Base-by-base conservation (phyloP, 2,329 filamentous ascomycete species). In the Microascus cirrosus region DNA sequence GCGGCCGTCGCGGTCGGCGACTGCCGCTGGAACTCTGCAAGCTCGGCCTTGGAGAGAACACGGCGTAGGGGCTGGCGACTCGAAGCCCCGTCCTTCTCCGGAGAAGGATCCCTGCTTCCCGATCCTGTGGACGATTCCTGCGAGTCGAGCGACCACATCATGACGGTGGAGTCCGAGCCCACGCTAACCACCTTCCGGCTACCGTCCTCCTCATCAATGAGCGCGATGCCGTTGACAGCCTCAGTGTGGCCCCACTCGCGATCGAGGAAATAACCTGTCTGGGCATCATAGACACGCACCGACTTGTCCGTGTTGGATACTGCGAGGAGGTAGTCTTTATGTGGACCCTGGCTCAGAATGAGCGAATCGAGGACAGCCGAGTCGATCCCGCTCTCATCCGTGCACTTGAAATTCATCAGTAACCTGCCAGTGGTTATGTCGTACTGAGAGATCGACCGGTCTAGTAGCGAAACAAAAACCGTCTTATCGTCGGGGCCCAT, bases 181-280 rank as follows among this genome's bases (percentile, higher is more conserved):
- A 88, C 87, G 62, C 86, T 92, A 56, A 93, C 81, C 50, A 90
- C 73, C 60, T 78, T 80, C 56, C 80, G 79, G 28, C 74, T 72
- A 18, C 77, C 74, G 18, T 82, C 79, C 0, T 78, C 76, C 8
- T 77, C 77, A 58, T 87, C 82, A 12, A 93, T 69, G 20, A 96
- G 73, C 3, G 87, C 81, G 20, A 95, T 84, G 60, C 92, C 92
- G 56, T 89, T 95, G 62, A 99, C 90, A 10, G 92, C 88, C 67
- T 96, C 92, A 0, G 92, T 96, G 64, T 99, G 94, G 1, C 94
- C 94, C 83, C 91, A 96, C 72, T 97, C 94, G 48, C 90, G 84
- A 55, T 91, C 88, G 32, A 97, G 73, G 59, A 99, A 86, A 1
- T 76, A 74, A 10, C 93, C 92, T 50, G 83, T 85, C 61, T 87